Percentiles rank a stretch among this genome's conserved stretches.
These are phyloP conservation scores for Myotisia sp. DNA, from an alignment of 2,329 filamentous ascomycete species.

Conservation along the genomic window DNA sequence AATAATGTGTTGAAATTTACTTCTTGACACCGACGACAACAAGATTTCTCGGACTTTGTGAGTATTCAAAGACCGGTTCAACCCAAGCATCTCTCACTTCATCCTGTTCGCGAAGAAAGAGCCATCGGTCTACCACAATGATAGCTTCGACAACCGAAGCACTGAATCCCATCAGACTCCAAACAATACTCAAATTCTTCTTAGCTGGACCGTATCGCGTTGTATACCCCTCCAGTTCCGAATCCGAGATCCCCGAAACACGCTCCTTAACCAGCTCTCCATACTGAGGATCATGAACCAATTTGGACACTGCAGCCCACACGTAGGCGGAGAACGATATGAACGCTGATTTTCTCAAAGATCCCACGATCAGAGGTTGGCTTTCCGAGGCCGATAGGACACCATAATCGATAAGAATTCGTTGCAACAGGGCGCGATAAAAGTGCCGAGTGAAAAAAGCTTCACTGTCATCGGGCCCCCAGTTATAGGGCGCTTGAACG, in stretches of 20 bases:
- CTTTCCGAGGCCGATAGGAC: conserved; percentile 22
- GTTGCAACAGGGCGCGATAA: conserved; percentile 78
- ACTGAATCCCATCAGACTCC: conserved; percentile 94
- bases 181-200: conserved; percentile 73
- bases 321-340: conserved; percentile 61
- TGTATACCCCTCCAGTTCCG: conserved; percentile 61
- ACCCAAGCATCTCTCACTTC: conserved; percentile 70
- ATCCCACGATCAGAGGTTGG: conserved; percentile 76
- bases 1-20: conserved; percentile 15
- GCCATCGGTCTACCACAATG: conserved; percentile 81
- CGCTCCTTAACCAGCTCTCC: conserved; percentile 49
- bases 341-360: conserved; percentile 68
- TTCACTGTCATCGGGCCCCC: conserved; percentile 67
- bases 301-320: conserved; percentile 62
- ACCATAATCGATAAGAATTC: conserved; percentile 67
- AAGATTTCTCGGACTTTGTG: conserved; percentile 71
- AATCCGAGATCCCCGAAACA: conserved; percentile 56
- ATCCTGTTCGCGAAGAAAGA: conserved; percentile 69
- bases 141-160: conserved; percentile 77
- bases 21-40: conserved; percentile 85
- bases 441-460: conserved; percentile 87
- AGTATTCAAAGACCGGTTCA: conserved; percentile 83
- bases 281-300: conserved; percentile 47
- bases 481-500: conserved; percentile 87
- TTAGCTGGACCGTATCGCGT: conserved; percentile 48